Base-by-base conservation (phyloP, 257 asterid species). In the Scutellaria minor region DNA sequence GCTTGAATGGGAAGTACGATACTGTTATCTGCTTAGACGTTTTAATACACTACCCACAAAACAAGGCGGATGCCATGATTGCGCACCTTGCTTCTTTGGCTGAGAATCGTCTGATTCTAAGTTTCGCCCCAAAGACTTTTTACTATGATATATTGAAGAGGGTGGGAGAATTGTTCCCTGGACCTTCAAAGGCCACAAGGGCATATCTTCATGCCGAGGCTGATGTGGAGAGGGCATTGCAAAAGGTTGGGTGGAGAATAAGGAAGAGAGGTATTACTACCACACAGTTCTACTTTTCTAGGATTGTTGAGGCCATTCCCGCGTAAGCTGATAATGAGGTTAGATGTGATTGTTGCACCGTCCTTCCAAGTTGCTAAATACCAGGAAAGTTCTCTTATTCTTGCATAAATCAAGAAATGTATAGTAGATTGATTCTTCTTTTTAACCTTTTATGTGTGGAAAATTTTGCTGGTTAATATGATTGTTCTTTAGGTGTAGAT, bases 181-280 rank as follows among this genome's bases (percentile, higher is more conserved):
- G 98, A n/a, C 96, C 98, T 60, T 93, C 98, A 27, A 93, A 93
- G 87, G 97, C 97, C 11, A 93, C 98, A 44, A 81, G 98, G 78
- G 97, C 97, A 0, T 93, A 93, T 78, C 96, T 93, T 45, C 98
- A 93, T 67, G 85, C 98, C 0, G 98, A 89, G 73, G 88, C 92
- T 48, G 97, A 93, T 78, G 83, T 90, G 4, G 97, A 89, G 87
- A 85, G 85, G 68, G 97, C 97, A 7, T 75, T 93, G 85, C 81
- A 79, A 56, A 93, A 86, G 27, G 97, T 83, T 22, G 98, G 97
- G 67, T 90, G 98, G 98, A 93, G 65, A 76, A 87, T 89, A 78
- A 85, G 84, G 74, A 93, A 90, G 84, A 89, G 92, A 80, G 98
- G 92, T 54, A 54, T 86, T 59, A 85, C 82, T 56, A 87, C 93